A percentile compares a stretch with the other conserved stretches of the same genome.
phyloP scores from a whole-genome alignment of 2,329 filamentous ascomycete species.

The Aspergillus costaricaensis region DNA sequence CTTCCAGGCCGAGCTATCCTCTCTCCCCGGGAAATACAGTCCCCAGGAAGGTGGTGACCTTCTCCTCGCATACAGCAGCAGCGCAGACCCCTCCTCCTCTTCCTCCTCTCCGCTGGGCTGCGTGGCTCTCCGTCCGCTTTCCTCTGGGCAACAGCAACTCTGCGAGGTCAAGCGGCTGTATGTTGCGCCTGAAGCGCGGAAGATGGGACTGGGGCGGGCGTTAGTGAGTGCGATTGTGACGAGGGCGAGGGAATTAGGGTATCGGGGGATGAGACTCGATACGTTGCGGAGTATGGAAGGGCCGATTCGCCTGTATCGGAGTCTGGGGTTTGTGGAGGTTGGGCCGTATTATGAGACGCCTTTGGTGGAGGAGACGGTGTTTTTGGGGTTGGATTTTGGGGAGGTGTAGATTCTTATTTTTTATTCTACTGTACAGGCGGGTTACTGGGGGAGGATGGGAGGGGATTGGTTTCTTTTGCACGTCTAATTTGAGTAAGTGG shows the following conservation, averaged over 20 bases:
- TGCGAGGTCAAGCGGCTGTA: conserved; percentile 64
- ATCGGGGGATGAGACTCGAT: conserved; percentile 57
- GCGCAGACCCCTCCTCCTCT: conserved; percentile 13
- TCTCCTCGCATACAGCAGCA: conserved; percentile 45
- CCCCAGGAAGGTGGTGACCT: conserved; percentile 45
- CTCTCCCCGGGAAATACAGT: conserved; percentile 58
- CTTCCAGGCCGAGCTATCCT: conserved; percentile 55
- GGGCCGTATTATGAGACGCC: conserved; percentile 60
- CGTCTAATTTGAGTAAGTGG: too few relatives aligned
- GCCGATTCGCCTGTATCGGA: conserved; percentile 53
- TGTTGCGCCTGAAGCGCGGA: conserved; percentile 50
- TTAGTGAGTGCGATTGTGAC: conserved; percentile 50
- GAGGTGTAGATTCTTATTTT: too few relatives aligned
- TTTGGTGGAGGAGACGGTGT: conserved; percentile 55
- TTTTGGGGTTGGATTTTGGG: conserved; percentile 44
- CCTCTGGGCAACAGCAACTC: conserved; percentile 21
- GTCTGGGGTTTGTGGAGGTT: conserved; percentile 55
- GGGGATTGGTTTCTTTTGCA: too few relatives aligned
- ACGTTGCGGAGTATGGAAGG: conserved; percentile 56
- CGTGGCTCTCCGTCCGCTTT: conserved; percentile 50
- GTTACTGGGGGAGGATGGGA: too few relatives aligned
- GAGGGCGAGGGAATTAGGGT: conserved; percentile 51
- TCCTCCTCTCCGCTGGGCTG: conserved; percentile 46
- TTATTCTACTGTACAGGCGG: neutral
- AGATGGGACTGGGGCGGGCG: conserved; percentile 51